Evolutionary conservation across 1,284 basidiomycete species (phyloP), one percentile per base, ranked within the genome.

Genomic region (Pseudomicrostroma phylloplanum): DNA sequence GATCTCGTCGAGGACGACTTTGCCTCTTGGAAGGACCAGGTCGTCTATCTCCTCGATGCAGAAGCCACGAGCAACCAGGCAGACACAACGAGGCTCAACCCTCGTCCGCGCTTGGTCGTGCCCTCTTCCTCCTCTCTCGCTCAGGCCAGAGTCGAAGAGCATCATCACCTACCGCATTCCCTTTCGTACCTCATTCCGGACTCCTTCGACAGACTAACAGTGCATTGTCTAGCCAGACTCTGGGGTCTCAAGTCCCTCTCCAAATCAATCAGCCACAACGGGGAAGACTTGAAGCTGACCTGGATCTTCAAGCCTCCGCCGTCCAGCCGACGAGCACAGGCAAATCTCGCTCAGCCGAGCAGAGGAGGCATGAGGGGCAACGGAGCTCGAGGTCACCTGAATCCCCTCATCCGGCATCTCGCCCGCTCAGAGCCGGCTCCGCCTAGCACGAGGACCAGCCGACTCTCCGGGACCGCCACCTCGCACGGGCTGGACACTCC

Each of bases 261-360:
- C 30, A 0, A 58, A 56, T 1, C 41, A 53, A n/a, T 17, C 58
- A 1, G 65, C 58, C 19, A 36, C 53, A 41, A 39, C 19, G 54
- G 36, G 2, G 40, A 19, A 8, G 55, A 55, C n/a, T 59, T 63
- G 19, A 58, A 63, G 51, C 25, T 54, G 41, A 78, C 74, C 1
- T 78, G 74, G 71, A 70, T 78, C 11, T 57, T 78, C 11, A 73
- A 76, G 48, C 61, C 62, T 0, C 71, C 73, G 19, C 72, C 75
- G 0, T 23, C 13, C 13, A 25, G 51, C n/a, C 49, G 68, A 13
- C 61, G 67, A 4, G 36, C 63, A 6, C 66, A 63, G 6, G 30
- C 30, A 4, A 3, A 36, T 9, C 30, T 36, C 30, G 9, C 30
- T 9, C 30, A 36, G 30, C 30, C 30, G 4, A 53, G 68, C 11